phyloP scores from a whole-genome alignment of 2,329 filamentous ascomycete species.

The Calonectria montana region DNA sequence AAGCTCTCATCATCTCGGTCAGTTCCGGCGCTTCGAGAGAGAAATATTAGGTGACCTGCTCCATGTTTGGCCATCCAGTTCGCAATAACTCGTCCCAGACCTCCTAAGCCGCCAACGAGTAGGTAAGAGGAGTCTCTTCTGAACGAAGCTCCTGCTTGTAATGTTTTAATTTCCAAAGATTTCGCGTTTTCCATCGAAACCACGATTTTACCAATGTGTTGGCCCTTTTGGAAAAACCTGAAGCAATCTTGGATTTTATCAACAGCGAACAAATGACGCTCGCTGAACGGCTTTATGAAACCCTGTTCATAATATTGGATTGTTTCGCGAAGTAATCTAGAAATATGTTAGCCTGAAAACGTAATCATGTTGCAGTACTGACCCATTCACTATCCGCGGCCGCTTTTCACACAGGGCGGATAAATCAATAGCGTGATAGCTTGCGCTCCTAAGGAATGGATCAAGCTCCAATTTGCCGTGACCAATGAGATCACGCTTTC shows the following conservation, averaged over 20 bases:
- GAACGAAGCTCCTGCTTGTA: background rate
- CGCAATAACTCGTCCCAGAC: conserved; percentile 38
- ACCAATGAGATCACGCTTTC: background rate
- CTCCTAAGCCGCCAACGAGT: conserved; percentile 39
- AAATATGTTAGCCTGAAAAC: background rate
- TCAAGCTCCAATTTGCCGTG: background rate
- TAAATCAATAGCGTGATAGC: conserved; percentile 33
- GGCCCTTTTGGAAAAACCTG: conserved; percentile 28
- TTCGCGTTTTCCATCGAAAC: background rate
- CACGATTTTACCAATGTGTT: conserved; percentile 22
- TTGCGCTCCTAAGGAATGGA: background rate
- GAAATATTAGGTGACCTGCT: conserved; percentile 44
- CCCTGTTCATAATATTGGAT: conserved; percentile 24
- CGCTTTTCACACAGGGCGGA: conserved; percentile 5
- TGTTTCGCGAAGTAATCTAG: conserved; percentile 15
- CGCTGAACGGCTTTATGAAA: background rate
- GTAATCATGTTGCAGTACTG: background rate
- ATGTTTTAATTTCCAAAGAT: background rate
- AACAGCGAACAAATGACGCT: background rate
- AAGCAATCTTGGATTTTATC: conserved; percentile 22
- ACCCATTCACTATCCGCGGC: conserved; percentile 3
- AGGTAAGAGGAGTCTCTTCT: conserved; percentile 25
- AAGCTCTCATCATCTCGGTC: conserved; percentile 28
- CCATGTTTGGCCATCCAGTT: conserved; percentile 27
- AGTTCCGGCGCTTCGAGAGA: conserved; percentile 41